Base-by-base conservation (phyloP, 768 basidiomycete species). In the Panellus pusillus region DNA sequence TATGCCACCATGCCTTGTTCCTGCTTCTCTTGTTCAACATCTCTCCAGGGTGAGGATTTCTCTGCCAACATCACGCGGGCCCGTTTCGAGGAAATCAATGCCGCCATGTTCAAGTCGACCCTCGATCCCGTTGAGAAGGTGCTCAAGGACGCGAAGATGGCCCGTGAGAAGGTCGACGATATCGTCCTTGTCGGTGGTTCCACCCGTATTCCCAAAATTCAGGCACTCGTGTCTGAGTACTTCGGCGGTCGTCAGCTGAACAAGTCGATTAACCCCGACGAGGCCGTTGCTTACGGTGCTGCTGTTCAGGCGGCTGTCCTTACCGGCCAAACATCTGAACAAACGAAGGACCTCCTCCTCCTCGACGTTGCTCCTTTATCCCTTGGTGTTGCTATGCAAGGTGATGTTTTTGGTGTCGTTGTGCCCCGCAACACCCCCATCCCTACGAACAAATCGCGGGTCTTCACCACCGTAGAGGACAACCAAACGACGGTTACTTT, bases 251-350 rank as follows among this genome's bases (percentile, higher is more conserved):
- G 96, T 66, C 91, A 95, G 71, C 77, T 98, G 70, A 98, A 98
- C 87, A 99, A 99, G 83, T 97, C 94, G 55, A 99, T 99, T 79
- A 99, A 99, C 84, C 97, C 97, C 60, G 97, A 99, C 68, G 97
- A 99, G 79, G 97, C 97, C 66, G 97, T 99, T 65, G 97, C 97
- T 44, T 98, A 98, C 75, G 97, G 97, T 79, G 97, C 97, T 64
- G 96, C 97, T 64, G 97, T 99, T 67, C 97, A 99, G 77, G 97
- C 97, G 57, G 97, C 97, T 54, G 91, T 99, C 68, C 91, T 99
- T 60, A 97, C 97, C 63, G 94, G 94, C 54, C 94, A 98, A 73
- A 98, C 95, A 44, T 98, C 94, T 32, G 97, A 99, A 64, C 96
- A 98, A 80, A 99, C 97, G 55, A 90, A 93, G 73, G 96, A 98